Base-by-base conservation (phyloP, 1,284 basidiomycete genomes). In the Exobasidium rhododendri region DNA sequence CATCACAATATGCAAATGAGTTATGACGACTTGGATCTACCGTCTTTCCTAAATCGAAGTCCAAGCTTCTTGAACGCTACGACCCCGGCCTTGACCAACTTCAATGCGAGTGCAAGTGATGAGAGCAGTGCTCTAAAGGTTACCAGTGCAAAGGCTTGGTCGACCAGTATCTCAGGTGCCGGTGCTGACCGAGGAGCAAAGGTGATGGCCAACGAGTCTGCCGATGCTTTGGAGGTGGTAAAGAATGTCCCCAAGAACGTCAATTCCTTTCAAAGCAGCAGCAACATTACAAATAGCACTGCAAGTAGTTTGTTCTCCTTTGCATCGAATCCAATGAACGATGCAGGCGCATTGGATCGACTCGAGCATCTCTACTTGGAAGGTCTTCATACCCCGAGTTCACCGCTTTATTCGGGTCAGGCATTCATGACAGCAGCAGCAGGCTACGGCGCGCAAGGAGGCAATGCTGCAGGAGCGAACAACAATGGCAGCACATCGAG, bases 21-120 rank as follows among this genome's bases (percentile, higher is more conserved):
- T 32, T 64, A 64, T 61, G 62, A 64, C 55, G 62, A 64, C 58
- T 43, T 64, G 14, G 62, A 64, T 40, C 53, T 64, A 2, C 60
- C 61, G 3, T 30, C 62, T 6, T 61, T 64, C 22, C 50, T 64
- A 32, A 45, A 46, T 20, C 49, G 62, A 10, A 61, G 58, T 28
- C 62, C 62, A 53, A 20, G 30, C 6, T 43, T 45, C 4, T 28
- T 26, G 7, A 30, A 56, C 43, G 60, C 60, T 24, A 50, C 5
- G 14, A 14, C 47, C 13, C 44, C 17, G 4, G 17, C 44, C 3
- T n/a, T 45, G 44, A 26, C 47, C 13, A 50, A 20, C 28, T 50
- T 26, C 4, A 50, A 20, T 17, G 24, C 24, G 4, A 50, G n/a
- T 13, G 14, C 13, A 5, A 50, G 26, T 13, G 24, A 50, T 50